Base-by-base conservation (phyloP, 352 stramenopile species). In the Phytophthora sojae region DNA sequence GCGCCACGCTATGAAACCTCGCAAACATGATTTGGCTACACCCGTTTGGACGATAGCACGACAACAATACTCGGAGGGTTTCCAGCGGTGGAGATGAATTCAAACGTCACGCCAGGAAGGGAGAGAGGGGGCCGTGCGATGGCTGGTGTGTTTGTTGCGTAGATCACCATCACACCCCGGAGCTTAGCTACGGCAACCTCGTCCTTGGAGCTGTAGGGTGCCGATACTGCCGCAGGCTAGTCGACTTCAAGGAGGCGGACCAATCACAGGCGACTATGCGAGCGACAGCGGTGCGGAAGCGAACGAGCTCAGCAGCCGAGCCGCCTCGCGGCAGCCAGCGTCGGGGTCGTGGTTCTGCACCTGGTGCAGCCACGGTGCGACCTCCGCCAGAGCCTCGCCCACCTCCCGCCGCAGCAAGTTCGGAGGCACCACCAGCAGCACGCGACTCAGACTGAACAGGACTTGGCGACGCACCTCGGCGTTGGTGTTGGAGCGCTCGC, bases 391-490 rank as follows among this genome's bases (percentile, higher is more conserved):
- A 21, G 71, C 64, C 2, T 89, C 72, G 2, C 82, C 81, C 29
- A 85, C 67, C 35, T 94, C 85, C 49, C 90, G 85, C 0, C 73
- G 71, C 57, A 93, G 45, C 17, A 95, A 47, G 23, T 80, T 77
- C 17, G 87, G 76, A 15, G 87, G 78, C 19, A 84, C 79, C 3
- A 92, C 82, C 2, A 95, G 61, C 45, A 95, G 57, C 56, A 92
- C 82, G 53, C 85, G 87, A 64, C 87, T 93, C n/a, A 92, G 59
- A 55, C 76, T 78, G 42, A 88, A 95, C 19, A 93, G 53, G 30
- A 95, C 87, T 57, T 95, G 87, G 3, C 87, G 82, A 29, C 87
- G 83, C 53, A 95, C 85, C 3, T 83, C 81, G 9, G 87, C 85
- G 25, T 74, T 76, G 0, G 47, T 37, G 51, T 75, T 88, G 2